Percentiles rank a stretch among this genome's conserved stretches.
Conservation (phyloP, 495 filamentous ascomycete species). For the Podospora appendiculata region DNA sequence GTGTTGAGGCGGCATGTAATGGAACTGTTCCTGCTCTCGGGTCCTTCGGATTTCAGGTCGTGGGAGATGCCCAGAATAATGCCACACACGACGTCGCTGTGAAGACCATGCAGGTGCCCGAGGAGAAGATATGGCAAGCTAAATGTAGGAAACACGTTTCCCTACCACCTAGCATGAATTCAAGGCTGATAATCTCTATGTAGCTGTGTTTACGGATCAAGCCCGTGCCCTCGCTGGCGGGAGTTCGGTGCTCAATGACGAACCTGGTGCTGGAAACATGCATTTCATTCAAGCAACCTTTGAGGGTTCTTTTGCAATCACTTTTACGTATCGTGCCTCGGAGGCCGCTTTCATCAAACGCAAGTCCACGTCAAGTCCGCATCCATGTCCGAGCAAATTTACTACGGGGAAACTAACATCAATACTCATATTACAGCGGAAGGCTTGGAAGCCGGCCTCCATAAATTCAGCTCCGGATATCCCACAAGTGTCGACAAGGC, state of each 20-base stretch:
- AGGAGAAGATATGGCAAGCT: conserved; percentile 14
- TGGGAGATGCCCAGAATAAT: conserved; percentile 29
- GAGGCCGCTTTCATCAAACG: no score
- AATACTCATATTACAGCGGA: no score
- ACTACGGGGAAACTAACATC: no score
- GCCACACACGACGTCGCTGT: conserved; percentile 26
- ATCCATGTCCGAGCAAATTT: conserved; percentile 59
- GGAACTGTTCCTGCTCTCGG: conserved; percentile 8
- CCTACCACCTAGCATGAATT: no score
- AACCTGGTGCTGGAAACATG: conserved; percentile 61
- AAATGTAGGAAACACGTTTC: no score
- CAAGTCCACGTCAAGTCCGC: conserved; percentile 81
- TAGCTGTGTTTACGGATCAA: no score
- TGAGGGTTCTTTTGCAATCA: conserved; percentile 71
- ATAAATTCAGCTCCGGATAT: no score
- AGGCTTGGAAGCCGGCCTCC: no score
- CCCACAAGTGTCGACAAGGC: conserved; percentile 63
- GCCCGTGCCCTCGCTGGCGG: background rate
- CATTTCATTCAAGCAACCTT: conserved; percentile 88
- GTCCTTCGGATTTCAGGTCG: conserved; percentile 6
- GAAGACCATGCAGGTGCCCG: conserved; percentile 4
- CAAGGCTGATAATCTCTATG: no score
- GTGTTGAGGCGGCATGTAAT: no score
- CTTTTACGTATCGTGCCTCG: no score
- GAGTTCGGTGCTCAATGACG: conserved; percentile 55